Evolutionary conservation across 2,329 filamentous ascomycete species (phyloP).

Genomic region (Alternaria brassicicola): DNA sequence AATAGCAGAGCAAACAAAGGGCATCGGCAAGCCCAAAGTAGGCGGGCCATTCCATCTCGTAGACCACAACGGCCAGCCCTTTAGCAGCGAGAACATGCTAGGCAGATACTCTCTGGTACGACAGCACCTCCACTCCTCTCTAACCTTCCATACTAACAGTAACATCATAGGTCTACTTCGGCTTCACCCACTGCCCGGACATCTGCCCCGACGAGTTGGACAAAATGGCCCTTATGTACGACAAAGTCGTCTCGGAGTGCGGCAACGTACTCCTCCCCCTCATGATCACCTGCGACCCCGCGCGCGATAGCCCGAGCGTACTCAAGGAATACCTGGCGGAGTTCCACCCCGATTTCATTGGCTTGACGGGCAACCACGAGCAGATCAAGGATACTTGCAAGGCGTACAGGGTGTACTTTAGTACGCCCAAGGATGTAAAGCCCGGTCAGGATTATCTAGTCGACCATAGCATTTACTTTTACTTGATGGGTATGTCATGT

Average conservation of each 20-base stretch:
- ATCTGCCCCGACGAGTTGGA: constrained; percentile 99
- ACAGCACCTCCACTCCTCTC: constrained; percentile 14
- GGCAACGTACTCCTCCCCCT: constrained; percentile 70
- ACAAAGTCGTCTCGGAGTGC: constrained; percentile 62
- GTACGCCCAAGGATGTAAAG: constrained; percentile 84
- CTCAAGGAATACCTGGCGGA: constrained; percentile 85
- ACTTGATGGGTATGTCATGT: constrained; percentile 76
- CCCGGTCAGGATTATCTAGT: constrained; percentile 96
- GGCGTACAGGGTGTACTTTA: constrained; percentile 96
- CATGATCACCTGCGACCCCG: constrained; percentile 96
- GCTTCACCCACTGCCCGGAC: constrained; percentile 97
- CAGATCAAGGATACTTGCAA: constrained; percentile 95
- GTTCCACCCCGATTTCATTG: constrained; percentile 86
- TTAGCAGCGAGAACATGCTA: constrained; percentile 80
- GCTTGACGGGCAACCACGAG: constrained; percentile 91
- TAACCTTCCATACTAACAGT: constrained; percentile 5
- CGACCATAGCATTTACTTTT: constrained; percentile 99
- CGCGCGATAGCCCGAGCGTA: constrained; percentile 83
- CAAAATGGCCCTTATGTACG: constrained; percentile 97
- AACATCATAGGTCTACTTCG: constrained; percentile 81
- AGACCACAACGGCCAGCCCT: constrained; percentile 79
- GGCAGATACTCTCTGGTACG: constrained; percentile 81
- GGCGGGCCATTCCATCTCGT: constrained; percentile 83
- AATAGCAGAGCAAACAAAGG: constrained; percentile 90
- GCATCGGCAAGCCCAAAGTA: constrained; percentile 89